A percentile compares a stretch with the other conserved stretches of the same genome.
phyloP scores from a whole-genome alignment of 306 rosid genomes.

The Trifolium repens region DNA sequence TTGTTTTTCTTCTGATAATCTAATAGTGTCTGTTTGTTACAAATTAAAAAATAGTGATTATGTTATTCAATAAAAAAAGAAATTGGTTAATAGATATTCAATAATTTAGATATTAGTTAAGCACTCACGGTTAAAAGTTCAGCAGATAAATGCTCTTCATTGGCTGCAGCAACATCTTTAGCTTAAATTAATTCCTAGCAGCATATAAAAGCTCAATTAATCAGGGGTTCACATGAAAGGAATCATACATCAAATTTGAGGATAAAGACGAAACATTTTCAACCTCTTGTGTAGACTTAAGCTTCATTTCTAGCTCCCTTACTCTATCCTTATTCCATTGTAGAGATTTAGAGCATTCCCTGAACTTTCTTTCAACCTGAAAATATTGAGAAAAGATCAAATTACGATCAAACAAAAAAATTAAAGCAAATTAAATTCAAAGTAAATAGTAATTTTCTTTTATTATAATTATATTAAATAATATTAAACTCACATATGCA shows the following conservation, averaged over 20 bases:
- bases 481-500: constrained; percentile 59
- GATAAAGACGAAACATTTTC: constrained; percentile 21
- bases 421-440: constrained; percentile 1
- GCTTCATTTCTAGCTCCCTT: constrained; percentile 69
- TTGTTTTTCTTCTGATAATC: no score
- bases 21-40: no score
- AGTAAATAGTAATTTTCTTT: not conserved
- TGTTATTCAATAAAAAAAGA: no score
- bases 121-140: constrained; percentile 87
- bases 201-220: constrained; percentile 25
- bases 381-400: constrained; percentile 29
- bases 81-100: no score
- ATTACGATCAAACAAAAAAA: not conserved
- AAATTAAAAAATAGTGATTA: no score
- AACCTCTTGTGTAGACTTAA: constrained; percentile 79
- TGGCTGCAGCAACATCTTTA: constrained; percentile 69
- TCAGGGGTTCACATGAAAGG: constrained; percentile 10
- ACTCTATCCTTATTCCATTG: constrained; percentile 88
- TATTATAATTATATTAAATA: not conserved
- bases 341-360: constrained; percentile 75
- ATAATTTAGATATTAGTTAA: not conserved
- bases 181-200: constrained; percentile 70
- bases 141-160: constrained; percentile 72
- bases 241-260: constrained; percentile 16
- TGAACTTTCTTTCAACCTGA: constrained; percentile 74